Evolutionary conservation across 2,329 filamentous ascomycete genomes (phyloP).

Genomic region (Penicillium hesseltinei): DNA sequence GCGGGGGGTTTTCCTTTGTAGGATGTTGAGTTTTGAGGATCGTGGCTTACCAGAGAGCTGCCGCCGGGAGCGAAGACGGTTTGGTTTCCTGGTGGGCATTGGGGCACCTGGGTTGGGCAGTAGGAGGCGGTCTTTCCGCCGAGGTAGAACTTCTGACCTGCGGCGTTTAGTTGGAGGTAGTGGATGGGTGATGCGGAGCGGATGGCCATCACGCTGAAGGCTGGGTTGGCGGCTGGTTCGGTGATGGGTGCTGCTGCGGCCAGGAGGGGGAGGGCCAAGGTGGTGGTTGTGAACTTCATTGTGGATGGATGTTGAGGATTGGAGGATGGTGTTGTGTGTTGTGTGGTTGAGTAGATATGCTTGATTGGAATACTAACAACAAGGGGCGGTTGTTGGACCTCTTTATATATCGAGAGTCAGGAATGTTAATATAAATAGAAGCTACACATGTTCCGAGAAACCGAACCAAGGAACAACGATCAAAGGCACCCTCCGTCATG

Average conservation of each 20-base stretch:
- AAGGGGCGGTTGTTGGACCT: neutral
- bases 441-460: neutral
- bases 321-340: neutral
- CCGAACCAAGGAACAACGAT: neutral
- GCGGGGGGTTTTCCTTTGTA: slow-evolving; percentile 25
- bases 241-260: slow-evolving; percentile 26
- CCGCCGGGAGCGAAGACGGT: slow-evolving; percentile 49
- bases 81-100: slow-evolving; percentile 49
- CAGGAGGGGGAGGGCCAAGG: slow-evolving; percentile 29
- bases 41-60: slow-evolving; percentile 34
- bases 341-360: neutral
- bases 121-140: slow-evolving; percentile 49
- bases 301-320: slow-evolving; percentile 5
- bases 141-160: slow-evolving; percentile 51
- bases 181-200: slow-evolving; percentile 53
- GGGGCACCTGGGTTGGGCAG: slow-evolving; percentile 44
- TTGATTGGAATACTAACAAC: neutral
- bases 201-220: slow-evolving; percentile 47
- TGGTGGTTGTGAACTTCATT: slow-evolving; percentile 28
- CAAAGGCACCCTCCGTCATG: neutral
- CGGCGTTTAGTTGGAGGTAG: slow-evolving; percentile 47
- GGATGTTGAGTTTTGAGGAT: neutral
- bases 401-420: slow-evolving; percentile 1
- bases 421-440: neutral
- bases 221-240: slow-evolving; percentile 11